Conservation (phyloP, 2,329 filamentous ascomycete species). For the Aspergillus sp. region DNA sequence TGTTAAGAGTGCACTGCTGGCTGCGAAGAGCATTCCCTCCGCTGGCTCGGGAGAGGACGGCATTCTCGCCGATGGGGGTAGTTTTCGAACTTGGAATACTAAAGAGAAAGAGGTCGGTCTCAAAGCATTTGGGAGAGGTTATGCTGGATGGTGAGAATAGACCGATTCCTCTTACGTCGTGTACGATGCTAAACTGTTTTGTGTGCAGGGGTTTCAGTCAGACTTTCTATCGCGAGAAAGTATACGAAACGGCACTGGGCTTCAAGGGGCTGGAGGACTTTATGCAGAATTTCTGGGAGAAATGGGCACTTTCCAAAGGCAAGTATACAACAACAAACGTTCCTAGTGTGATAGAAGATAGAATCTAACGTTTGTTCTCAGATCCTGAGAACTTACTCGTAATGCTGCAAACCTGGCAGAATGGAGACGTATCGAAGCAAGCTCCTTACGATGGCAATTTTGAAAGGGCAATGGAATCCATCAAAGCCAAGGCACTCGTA, state of each 20-base stretch:
- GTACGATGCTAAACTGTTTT: not conserved
- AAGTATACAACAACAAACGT: not conserved
- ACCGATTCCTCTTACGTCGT: not conserved
- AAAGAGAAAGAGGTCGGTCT: constrained; percentile 54
- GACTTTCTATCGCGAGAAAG: constrained; percentile 67
- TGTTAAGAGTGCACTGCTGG: constrained; percentile 56
- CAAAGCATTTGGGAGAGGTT: constrained; percentile 69
- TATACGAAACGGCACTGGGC: constrained; percentile 62
- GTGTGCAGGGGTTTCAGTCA: constrained; percentile 65
- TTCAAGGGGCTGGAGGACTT: constrained; percentile 69
- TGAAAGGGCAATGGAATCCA: constrained; percentile 59
- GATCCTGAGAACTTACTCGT: constrained; percentile 70
- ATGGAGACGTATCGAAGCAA: constrained; percentile 64
- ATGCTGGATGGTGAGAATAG: constrained; percentile 60
- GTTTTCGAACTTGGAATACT: constrained; percentile 46
- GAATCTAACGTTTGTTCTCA: constrained; percentile 11
- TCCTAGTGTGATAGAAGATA: not conserved
- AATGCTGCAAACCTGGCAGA: constrained; percentile 77
- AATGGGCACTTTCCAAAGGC: constrained; percentile 66
- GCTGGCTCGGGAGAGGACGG: constrained; percentile 48
- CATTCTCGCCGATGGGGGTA: constrained; percentile 30
- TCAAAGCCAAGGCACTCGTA: constrained; percentile 69
- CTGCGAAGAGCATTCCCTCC: constrained; percentile 51
- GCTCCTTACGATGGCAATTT: constrained; percentile 65
- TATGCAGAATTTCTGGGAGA: constrained; percentile 70